Evolutionary conservation across 192 early-diverging fungal species (phyloP).

Genomic region (Umbelopsis isabellina): DNA sequence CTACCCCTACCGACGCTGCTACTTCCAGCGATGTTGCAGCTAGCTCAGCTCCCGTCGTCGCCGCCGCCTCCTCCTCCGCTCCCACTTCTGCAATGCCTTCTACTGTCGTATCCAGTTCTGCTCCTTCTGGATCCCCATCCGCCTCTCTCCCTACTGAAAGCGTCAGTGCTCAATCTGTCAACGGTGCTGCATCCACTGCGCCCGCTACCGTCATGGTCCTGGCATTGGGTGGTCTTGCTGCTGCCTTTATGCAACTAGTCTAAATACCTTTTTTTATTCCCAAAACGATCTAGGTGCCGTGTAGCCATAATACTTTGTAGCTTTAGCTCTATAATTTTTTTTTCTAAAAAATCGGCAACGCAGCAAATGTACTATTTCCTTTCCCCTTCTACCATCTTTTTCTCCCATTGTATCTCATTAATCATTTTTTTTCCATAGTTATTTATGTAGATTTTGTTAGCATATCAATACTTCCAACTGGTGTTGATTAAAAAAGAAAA

Average conservation of each 20-base stretch:
- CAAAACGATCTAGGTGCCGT: constrained; percentile 3
- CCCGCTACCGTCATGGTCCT: constrained; percentile 1
- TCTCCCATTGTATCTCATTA: too few species aligned
- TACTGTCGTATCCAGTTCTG: constrained; percentile 14
- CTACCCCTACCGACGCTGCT: background rate
- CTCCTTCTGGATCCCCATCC: background rate
- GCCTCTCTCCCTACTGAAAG: constrained; percentile 5
- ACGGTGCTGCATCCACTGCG: background rate
- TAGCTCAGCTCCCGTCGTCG: background rate
- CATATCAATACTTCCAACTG: too few species aligned
- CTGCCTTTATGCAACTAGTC: constrained; percentile 4
- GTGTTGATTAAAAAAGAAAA: too few species aligned
- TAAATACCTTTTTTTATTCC: background rate
- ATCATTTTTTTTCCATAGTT: too few species aligned
- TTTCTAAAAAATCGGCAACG: background rate
- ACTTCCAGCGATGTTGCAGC: background rate
- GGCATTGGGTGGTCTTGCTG: constrained; percentile 3
- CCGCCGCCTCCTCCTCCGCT: background rate
- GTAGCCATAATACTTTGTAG: constrained; percentile 3
- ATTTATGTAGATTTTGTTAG: too few species aligned
- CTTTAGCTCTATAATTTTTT: constrained; percentile 10
- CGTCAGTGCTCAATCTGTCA: constrained; percentile 29
- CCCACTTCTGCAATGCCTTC: background rate
- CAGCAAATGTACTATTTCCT: background rate
- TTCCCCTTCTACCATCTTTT: too few species aligned